phyloP scores from a whole-genome alignment of 768 basidiomycete species.

The Russula compacta region DNA sequence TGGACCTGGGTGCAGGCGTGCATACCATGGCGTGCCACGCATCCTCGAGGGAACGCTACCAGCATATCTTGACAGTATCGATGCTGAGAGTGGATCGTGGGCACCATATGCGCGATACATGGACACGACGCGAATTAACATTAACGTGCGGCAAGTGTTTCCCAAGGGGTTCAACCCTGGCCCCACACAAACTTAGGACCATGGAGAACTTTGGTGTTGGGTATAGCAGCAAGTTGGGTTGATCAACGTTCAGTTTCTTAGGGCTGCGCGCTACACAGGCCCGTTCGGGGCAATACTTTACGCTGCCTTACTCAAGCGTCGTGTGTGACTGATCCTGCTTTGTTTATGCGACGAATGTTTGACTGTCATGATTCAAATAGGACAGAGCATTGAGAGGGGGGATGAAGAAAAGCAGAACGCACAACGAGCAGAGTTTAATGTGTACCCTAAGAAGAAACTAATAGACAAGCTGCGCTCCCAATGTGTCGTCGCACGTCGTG shows the following conservation, averaged over 20 bases:
- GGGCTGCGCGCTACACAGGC: neutral
- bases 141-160: slow-evolving; percentile 88
- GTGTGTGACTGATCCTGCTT: neutral
- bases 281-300: neutral
- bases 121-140: slow-evolving; percentile 66
- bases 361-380: neutral
- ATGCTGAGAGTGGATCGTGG: slow-evolving; percentile 39
- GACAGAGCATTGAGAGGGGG: neutral
- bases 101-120: slow-evolving; percentile 55
- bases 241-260: neutral
- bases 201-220: neutral
- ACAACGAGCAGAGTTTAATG: neutral
- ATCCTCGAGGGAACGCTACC: slow-evolving; percentile 80
- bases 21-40: slow-evolving; percentile 91
- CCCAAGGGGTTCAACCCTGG: slow-evolving; percentile 52
- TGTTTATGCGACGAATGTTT: neutral
- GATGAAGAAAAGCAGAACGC: neutral
- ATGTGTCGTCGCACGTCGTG: slow-evolving; percentile 85
- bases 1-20: slow-evolving; percentile 71
- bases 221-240: neutral
- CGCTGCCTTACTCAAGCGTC: neutral
- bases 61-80: slow-evolving; percentile 34
- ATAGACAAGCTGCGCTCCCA: slow-evolving; percentile 64
- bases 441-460: slow-evolving; percentile 4
- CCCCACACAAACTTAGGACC: neutral